Conservation (phyloP, 2,329 filamentous ascomycete genomes). For the Allantophomopsis cytisporea region DNA sequence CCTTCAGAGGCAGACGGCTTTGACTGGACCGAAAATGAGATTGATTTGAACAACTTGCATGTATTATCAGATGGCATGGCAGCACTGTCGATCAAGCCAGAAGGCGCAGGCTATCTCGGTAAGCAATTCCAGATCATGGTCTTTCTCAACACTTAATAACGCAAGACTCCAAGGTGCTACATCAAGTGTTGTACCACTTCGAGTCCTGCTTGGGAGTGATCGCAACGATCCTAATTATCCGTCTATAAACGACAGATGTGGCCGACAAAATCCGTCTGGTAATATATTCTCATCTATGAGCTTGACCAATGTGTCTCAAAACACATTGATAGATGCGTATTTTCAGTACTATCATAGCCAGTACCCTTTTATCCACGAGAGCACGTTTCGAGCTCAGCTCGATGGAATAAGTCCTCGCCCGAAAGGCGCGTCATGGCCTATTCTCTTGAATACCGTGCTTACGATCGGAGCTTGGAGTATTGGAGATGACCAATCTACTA, state of each 20-base stretch:
- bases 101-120: constrained; percentile 1
- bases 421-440: constrained; percentile 6
- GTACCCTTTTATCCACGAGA: not conserved
- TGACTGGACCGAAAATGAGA: not conserved
- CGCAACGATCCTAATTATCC: not conserved
- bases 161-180: not conserved
- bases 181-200: not conserved
- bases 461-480: constrained; percentile 8
- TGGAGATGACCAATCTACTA: constrained; percentile 4
- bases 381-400: not conserved
- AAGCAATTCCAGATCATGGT: not conserved
- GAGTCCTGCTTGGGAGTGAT: not conserved
- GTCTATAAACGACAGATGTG: too few relatives aligned
- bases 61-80: not conserved
- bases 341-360: not conserved
- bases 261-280: not conserved
- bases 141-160: not conserved
- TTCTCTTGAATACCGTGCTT: constrained; percentile 7
- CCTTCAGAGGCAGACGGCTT: not conserved
- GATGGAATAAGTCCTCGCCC: constrained; percentile 5
- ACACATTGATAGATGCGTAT: not conserved
- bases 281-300: not conserved
- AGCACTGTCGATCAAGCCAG: not conserved
- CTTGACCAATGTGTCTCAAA: not conserved
- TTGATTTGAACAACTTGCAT: too few relatives aligned